Evolutionary conservation across 305 asterid genomes (phyloP).

Genomic region (Plantago lanceolata): DNA sequence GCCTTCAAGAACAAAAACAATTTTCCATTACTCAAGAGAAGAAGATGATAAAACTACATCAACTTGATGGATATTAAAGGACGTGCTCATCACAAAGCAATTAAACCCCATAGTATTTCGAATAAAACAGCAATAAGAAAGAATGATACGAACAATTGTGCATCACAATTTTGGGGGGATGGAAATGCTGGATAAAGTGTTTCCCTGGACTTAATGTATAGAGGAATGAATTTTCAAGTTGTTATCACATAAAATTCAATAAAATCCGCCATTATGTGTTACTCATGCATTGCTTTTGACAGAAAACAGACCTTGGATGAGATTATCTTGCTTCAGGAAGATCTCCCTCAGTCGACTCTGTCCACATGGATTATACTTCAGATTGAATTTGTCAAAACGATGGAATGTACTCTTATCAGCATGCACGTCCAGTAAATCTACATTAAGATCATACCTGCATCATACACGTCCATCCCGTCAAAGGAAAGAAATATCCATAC

Average conservation of each 20-base stretch:
- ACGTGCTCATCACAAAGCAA: slow-evolving; percentile 9
- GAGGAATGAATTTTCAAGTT: slow-evolving; percentile 2
- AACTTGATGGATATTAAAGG: slow-evolving; percentile 1
- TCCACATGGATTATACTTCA: slow-evolving; percentile 93
- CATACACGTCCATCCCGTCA: slow-evolving; percentile 15
- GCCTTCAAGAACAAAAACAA: slow-evolving; percentile 10
- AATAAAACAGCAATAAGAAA: slow-evolving; percentile 7
- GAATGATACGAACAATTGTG: neutral
- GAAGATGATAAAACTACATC: neutral
- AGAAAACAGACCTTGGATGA: slow-evolving; percentile 65
- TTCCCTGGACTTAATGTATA: neutral
- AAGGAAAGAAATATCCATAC: slow-evolving; percentile 9
- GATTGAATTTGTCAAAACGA: slow-evolving; percentile 92
- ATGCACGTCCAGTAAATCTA: slow-evolving; percentile 86
- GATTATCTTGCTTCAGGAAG: slow-evolving; percentile 88
- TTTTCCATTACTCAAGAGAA: neutral
- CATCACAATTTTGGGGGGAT: slow-evolving; percentile 5
- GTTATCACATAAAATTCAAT: neutral
- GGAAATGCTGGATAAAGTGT: slow-evolving; percentile 18
- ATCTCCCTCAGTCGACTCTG: slow-evolving; percentile 91
- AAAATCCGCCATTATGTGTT: slow-evolving; percentile 3
- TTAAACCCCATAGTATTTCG: slow-evolving; percentile 1
- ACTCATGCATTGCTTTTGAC: slow-evolving; percentile 8
- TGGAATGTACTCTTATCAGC: slow-evolving; percentile 96
- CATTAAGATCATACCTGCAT: slow-evolving; percentile 85